A percentile compares a stretch with the other conserved stretches of the same genome.
Evolutionary conservation across 2,329 filamentous ascomycete genomes (phyloP).

Genomic region (Simplicillium sp.): DNA sequence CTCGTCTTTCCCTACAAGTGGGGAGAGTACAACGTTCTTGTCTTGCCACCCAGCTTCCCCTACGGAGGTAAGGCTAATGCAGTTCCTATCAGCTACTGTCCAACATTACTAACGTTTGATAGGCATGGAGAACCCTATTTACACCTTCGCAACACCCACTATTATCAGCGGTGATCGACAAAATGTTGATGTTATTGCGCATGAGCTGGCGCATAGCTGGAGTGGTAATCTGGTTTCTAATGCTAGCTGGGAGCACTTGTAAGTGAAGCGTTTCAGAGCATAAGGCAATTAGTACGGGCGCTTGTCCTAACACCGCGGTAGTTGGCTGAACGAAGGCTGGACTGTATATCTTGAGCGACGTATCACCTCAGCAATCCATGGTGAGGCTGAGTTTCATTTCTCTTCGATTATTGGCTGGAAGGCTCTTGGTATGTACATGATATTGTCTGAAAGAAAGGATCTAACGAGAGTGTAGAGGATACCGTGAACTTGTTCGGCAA

Average conservation of each 20-base stretch:
- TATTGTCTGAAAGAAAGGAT: background rate
- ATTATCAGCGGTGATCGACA: slow-evolving; percentile 85
- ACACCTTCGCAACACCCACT: slow-evolving; percentile 90
- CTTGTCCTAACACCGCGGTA: slow-evolving; percentile 15
- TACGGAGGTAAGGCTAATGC: slow-evolving; percentile 55
- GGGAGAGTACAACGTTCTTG: slow-evolving; percentile 90
- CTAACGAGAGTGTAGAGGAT: slow-evolving; percentile 44
- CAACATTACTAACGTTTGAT: slow-evolving; percentile 11
- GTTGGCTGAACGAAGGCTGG: slow-evolving; percentile 74
- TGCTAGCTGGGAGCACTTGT: slow-evolving; percentile 75
- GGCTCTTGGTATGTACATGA: slow-evolving; percentile 45
- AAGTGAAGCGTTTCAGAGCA: slow-evolving; percentile 19
- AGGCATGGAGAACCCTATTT: slow-evolving; percentile 87
- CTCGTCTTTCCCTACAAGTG: slow-evolving; percentile 81
- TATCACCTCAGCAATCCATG: slow-evolving; percentile 68
- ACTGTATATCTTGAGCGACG: slow-evolving; percentile 90
- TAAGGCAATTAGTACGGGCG: background rate
- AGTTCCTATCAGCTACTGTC: background rate
- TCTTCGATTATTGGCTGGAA: slow-evolving; percentile 96
- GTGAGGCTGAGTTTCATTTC: slow-evolving; percentile 81
- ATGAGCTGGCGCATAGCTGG: slow-evolving; percentile 72
- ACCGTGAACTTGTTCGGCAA: slow-evolving; percentile 68
- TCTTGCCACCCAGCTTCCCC: slow-evolving; percentile 82
- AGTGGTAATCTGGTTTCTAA: slow-evolving; percentile 78
- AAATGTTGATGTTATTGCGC: slow-evolving; percentile 93